phyloP scores from a whole-genome alignment of 2,329 filamentous ascomycete genomes.

The Ilyonectria robusta region DNA sequence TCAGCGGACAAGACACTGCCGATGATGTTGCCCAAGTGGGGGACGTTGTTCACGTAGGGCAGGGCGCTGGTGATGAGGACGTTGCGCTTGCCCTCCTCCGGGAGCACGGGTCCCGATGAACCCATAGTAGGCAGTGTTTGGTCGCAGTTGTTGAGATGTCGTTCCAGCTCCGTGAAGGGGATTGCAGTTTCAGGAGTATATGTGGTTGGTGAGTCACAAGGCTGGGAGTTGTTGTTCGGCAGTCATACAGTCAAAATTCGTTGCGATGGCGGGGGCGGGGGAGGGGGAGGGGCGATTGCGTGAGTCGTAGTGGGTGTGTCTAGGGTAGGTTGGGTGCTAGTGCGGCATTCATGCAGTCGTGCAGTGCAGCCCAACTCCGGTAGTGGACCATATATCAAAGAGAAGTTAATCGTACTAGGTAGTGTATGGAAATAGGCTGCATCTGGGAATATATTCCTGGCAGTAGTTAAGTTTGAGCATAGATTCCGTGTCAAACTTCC shows the following conservation, averaged over 20 bases:
- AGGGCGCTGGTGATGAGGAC: conserved; percentile 93
- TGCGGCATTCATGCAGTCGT: not conserved
- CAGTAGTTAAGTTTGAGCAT: no score
- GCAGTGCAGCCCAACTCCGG: not conserved
- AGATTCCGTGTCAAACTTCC: no score
- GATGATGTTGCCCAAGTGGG: conserved; percentile 91
- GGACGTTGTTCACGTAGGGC: conserved; percentile 82
- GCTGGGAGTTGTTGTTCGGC: conserved; percentile 36
- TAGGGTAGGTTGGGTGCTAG: conserved; percentile 31
- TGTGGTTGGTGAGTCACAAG: conserved; percentile 44
- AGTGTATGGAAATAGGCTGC: no score
- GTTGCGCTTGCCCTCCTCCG: conserved; percentile 83
- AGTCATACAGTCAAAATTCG: conserved; percentile 41
- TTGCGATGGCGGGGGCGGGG: conserved; percentile 45
- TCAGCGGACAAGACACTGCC: conserved; percentile 91
- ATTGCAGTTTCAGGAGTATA: conserved; percentile 1
- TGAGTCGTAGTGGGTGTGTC: conserved; percentile 4
- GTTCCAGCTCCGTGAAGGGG: conserved; percentile 8
- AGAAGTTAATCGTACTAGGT: not conserved
- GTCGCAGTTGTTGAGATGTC: conserved; percentile 18
- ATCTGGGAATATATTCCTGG: no score
- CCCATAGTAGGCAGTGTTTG: conserved; percentile 39
- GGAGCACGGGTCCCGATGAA: conserved; percentile 65
- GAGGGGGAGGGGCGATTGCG: conserved; percentile 31
- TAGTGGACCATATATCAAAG: not conserved